A percentile compares a stretch with the other conserved stretches of the same genome.
These are phyloP conservation scores for Juncus effusus DNA, from an alignment of 176 grass and related monocot species.

Conservation along the genomic window DNA sequence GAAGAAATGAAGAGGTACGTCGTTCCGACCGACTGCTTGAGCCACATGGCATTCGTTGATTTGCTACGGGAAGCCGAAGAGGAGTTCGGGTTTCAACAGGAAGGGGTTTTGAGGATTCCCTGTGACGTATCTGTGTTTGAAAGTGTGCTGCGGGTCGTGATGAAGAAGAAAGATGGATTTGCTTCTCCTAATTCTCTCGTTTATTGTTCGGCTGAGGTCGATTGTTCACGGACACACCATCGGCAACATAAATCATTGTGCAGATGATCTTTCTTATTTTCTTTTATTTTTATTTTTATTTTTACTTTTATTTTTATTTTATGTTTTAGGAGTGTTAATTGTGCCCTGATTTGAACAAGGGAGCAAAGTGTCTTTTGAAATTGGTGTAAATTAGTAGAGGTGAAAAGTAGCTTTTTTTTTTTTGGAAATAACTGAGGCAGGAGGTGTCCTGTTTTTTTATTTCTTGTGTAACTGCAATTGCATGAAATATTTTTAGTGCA, in stretches of 20 bases:
- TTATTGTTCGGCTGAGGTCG: constrained; percentile 8
- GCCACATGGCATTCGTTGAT: constrained; percentile 55
- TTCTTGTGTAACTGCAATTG: too few relatives aligned
- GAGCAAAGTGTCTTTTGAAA: not conserved
- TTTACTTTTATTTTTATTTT: constrained; percentile 22
- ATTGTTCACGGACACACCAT: not conserved
- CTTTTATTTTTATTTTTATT: constrained; percentile 12
- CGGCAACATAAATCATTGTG: constrained; percentile 33
- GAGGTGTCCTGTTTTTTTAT: too few relatives aligned
- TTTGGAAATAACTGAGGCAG: too few relatives aligned
- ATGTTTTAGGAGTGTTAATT: not conserved
- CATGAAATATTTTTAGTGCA: too few relatives aligned
- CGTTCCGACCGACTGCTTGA: constrained; percentile 63
- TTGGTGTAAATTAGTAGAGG: constrained; percentile 2
- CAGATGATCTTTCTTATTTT: constrained; percentile 29
- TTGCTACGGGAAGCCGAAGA: constrained; percentile 63
- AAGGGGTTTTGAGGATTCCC: constrained; percentile 59
- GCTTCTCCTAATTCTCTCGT: constrained; percentile 25
- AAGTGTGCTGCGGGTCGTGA: constrained; percentile 46
- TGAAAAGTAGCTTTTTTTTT: not conserved
- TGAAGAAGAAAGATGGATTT: constrained; percentile 34
- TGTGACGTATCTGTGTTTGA: constrained; percentile 60
- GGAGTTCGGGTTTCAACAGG: constrained; percentile 69
- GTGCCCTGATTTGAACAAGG: not conserved
- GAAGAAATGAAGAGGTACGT: constrained; percentile 69